Evolutionary conservation across 345 rosid genomes (phyloP).

Genomic region (Acer yangbiense): DNA sequence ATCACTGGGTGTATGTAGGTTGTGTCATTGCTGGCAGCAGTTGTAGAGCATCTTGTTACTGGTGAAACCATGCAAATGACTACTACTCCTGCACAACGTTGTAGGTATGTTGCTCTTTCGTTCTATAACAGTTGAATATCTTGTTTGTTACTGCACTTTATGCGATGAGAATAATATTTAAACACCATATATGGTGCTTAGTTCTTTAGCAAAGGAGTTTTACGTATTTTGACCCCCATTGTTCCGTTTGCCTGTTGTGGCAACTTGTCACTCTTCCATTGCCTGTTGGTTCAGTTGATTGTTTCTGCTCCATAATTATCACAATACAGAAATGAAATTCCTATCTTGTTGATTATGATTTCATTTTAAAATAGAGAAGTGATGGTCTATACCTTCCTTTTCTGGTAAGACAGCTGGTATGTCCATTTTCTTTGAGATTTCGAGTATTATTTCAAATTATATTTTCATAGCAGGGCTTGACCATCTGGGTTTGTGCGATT

Average conservation of each 20-base stretch:
- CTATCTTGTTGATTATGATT: not conserved
- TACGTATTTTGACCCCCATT: not conserved
- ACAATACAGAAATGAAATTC: not conserved
- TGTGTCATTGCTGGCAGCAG: conserved; percentile 77
- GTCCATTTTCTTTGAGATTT: not conserved
- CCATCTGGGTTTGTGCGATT: not conserved
- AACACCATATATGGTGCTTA: not conserved
- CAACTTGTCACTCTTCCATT: not conserved
- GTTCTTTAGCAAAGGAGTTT: not conserved
- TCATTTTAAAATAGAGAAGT: not conserved
- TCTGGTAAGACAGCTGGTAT: not conserved
- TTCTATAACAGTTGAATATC: not conserved
- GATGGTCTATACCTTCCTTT: not conserved
- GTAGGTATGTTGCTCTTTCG: conserved; percentile 50
- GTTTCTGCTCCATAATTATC: not conserved
- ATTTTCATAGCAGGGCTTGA: not conserved
- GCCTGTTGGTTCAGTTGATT: not conserved
- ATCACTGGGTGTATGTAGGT: conserved; percentile 46
- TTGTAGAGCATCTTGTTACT: conserved; percentile 86
- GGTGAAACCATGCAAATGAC: conserved; percentile 99
- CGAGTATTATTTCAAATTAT: not conserved
- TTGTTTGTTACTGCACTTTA: not conserved
- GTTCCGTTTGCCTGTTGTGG: not conserved
- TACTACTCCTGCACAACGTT: conserved; percentile 69
- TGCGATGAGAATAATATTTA: not conserved